Conservation (phyloP, 2,329 filamentous ascomycete species). For the Ciborinia camelliae region DNA sequence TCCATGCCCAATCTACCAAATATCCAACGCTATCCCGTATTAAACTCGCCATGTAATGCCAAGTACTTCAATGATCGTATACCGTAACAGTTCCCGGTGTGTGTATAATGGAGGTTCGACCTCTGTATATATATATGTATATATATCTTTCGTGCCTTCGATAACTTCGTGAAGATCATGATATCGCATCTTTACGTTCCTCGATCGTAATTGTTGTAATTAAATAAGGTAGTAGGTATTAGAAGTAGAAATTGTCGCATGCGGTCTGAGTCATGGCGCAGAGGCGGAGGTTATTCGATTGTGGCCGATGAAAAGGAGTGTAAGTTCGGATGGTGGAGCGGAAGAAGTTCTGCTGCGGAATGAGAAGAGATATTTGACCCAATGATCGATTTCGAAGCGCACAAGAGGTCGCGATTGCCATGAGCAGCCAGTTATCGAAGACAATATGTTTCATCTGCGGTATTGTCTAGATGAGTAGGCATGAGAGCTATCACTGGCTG, state of each 20-base stretch:
- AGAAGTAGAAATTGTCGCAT: conserved; percentile 15
- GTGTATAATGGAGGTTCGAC: conserved; percentile 15
- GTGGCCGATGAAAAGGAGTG: conserved; percentile 36
- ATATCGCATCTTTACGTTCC: conserved; percentile 29
- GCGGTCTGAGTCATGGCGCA: conserved; percentile 28
- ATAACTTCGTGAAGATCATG: conserved; percentile 36
- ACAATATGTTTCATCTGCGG: conserved; percentile 38
- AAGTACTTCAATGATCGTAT: conserved; percentile 29
- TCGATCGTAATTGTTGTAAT: conserved; percentile 26
- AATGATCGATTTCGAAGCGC: conserved; percentile 36
- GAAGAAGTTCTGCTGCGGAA: conserved; percentile 35
- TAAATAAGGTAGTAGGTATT: conserved; percentile 20
- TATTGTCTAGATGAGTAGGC: conserved; percentile 30
- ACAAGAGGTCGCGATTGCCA: conserved; percentile 36
- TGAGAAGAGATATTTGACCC: conserved; percentile 37
- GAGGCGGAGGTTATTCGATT: conserved; percentile 32
- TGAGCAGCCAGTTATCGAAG: conserved; percentile 38
- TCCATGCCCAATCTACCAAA: conserved; percentile 29
- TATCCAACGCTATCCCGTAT: conserved; percentile 33
- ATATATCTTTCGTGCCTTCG: conserved; percentile 35
- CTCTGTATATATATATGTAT: conserved; percentile 22
- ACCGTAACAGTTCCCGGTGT: conserved; percentile 22
- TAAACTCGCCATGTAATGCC: conserved; percentile 34
- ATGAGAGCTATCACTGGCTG: conserved; percentile 35
- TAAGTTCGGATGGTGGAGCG: conserved; percentile 35